Evolutionary conservation across 176 grass and related monocot species (phyloP), one percentile per base, ranked within the genome.

Genomic region (Areca catechu): DNA sequence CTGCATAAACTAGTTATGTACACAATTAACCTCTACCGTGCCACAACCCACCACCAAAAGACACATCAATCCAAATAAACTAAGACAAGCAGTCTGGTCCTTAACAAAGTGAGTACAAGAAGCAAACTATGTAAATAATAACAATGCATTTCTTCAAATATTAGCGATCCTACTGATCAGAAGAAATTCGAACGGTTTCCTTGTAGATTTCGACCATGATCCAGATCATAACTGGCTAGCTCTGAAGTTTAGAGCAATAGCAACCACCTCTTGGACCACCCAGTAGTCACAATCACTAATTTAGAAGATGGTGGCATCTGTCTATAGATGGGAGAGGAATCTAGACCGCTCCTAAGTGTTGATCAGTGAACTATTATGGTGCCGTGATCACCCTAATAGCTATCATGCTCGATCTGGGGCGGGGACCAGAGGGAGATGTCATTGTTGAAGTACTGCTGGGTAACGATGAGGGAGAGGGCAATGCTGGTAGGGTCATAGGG

Each of bases 361-460:
- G 81, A 77, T 62, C 75, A 83, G 20, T 79, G 28, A 51, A 22
- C 7, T 7, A 50, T n/a, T 3, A 9, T 1, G 9, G 1, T 47
- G 5, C 20, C 4, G 1, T 58, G 25, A 4, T 71, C 71, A 4
- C 83, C 83, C 92, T 83, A 97, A 80, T 97, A 97, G 16, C 86
- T 86, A 59, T 85, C 69, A 48, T 86, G 80, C 77, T 97, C 86
- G 2, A 86, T 97, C 77, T 88, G 77, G 50, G 92, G 92, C 49
- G 72, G 80, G n/a, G 77, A 57, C 92, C 83, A 97, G 27, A 12
- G 77, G 19, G 83, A 85, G 0, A 65, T 80, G 19, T 88, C 74
- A 15, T 76, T 24, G 30, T 80, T 86, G 80, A 77, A 97, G 15
- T 83, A 78, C 52, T 75, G 77, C 49, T 76, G 66, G 18, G 92